Evolutionary conservation across 345 rosid species (phyloP), one percentile per base, ranked within the genome.

Genomic region (Euphorbia peplus): DNA sequence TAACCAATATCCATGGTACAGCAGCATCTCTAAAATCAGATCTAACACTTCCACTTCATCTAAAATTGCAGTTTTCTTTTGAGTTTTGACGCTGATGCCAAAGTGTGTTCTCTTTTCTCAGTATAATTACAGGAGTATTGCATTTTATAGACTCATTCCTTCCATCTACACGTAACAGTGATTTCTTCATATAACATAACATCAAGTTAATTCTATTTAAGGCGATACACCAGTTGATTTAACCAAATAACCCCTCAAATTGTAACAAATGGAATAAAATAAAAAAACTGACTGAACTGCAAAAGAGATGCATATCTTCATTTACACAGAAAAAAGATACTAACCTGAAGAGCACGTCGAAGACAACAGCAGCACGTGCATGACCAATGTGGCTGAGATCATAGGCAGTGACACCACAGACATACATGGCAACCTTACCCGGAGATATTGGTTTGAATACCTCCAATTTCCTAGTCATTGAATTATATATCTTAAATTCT

Each of bases 311-410:
- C 18, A 46, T 13, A 46, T 46, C 16, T 15, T 26, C 16, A 50
- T 25, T 35, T 65, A 50, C 12, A 25, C 10, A 39, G 50, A 37
- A 50, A 18, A 24, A 10, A 53, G 35, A 37, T 22, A n/a, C 8
- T 11, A 10, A 89, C 97, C 97, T 86, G 85, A 78, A 88, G 37
- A 91, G 88, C 15, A 93, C 77, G 67, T 93, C 97, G 24, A 93
- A 93, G 60, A 87, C 68, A 50, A 91, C 86, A 25, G 95, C 97
- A 35, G 97, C 95, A 29, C 97, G 93, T 48, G 91, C 98, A 66
- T 89, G 98, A 41, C 93, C 97, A 37, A 93, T 79, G 76, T 89
- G 98, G 81, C 98, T 91, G 83, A 81, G 79, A 68, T 88, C 95
- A 68, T 91, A 93, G 32, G 98, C 84, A 1, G 98, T 91, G 58